These are phyloP conservation scores for Chrysoporthe deuterocubensis DNA, from an alignment of 2,329 filamentous ascomycete genomes.

Conservation along the genomic window DNA sequence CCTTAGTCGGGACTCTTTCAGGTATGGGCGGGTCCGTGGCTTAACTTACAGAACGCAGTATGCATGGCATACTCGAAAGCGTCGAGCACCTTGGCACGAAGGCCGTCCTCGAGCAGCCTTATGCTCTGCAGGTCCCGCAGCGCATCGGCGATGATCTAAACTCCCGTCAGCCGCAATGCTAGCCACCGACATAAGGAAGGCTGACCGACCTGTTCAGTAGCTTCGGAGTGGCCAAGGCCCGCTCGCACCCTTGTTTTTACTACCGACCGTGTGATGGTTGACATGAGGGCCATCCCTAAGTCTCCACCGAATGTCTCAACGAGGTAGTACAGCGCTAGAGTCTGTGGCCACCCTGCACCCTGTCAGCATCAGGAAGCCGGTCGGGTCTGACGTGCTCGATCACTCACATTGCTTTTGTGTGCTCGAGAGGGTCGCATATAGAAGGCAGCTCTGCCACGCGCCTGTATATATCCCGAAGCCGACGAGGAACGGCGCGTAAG, in stretches of 20 bases:
- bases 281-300: not conserved
- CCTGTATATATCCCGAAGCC: not conserved
- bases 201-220: not conserved
- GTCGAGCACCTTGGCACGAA: not conserved
- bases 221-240: not conserved
- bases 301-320: not conserved
- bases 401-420: not conserved
- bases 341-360: not conserved
- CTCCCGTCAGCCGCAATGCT: not conserved
- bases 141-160: constrained; percentile 1
- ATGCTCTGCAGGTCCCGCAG: not conserved
- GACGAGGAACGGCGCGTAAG: not conserved
- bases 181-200: not conserved
- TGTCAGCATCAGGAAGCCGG: not conserved
- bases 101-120: not conserved
- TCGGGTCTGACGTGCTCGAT: not conserved
- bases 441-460: constrained; percentile 1
- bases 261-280: not conserved
- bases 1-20: no score
- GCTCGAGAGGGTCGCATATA: constrained; percentile 1
- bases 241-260: not conserved
- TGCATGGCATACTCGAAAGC: not conserved
- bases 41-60: not conserved
- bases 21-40: not conserved
- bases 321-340: not conserved